Evolutionary conservation across 2,329 filamentous ascomycete species (phyloP).

Genomic region (Pseudocercospora vitis): DNA sequence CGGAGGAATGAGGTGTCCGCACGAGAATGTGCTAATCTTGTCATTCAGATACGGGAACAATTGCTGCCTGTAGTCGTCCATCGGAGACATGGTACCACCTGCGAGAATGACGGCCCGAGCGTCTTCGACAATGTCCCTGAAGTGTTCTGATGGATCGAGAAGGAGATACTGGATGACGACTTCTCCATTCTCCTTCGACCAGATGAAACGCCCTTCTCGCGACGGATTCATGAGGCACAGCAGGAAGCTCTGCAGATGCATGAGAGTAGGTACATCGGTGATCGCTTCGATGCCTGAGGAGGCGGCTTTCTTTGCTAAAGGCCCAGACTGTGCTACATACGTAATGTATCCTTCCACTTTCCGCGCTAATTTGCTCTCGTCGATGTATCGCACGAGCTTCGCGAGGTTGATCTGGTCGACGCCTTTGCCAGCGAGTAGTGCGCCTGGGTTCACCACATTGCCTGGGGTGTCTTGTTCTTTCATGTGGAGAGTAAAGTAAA

Average conservation of each 20-base stretch:
- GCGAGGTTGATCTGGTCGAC: slow-evolving; percentile 95
- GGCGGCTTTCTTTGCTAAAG: slow-evolving; percentile 21
- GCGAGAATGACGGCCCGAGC: slow-evolving; percentile 86
- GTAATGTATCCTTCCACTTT: slow-evolving; percentile 89
- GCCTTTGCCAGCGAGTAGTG: slow-evolving; percentile 77
- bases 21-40: slow-evolving; percentile 76
- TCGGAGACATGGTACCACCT: slow-evolving; percentile 97
- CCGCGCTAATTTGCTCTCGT: slow-evolving; percentile 86
- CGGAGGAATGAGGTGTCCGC: slow-evolving; percentile 86
- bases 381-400: slow-evolving; percentile 82
- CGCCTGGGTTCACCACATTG: slow-evolving; percentile 68
- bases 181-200: slow-evolving; percentile 48
- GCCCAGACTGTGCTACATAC: slow-evolving; percentile 56
- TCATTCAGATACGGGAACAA: slow-evolving; percentile 72
- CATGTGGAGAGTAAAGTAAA: slow-evolving; percentile 21
- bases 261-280: slow-evolving; percentile 53
- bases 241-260: slow-evolving; percentile 68
- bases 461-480: slow-evolving; percentile 47
- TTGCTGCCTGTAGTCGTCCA: slow-evolving; percentile 83
- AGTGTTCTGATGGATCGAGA: slow-evolving; percentile 86
- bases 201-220: slow-evolving; percentile 62
- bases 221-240: slow-evolving; percentile 83
- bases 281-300: background rate
- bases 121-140: slow-evolving; percentile 80
- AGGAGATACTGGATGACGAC: slow-evolving; percentile 79